These are phyloP conservation scores for Tetracladium setigerum DNA, from an alignment of 495 filamentous ascomycete genomes.

Conservation along the genomic window DNA sequence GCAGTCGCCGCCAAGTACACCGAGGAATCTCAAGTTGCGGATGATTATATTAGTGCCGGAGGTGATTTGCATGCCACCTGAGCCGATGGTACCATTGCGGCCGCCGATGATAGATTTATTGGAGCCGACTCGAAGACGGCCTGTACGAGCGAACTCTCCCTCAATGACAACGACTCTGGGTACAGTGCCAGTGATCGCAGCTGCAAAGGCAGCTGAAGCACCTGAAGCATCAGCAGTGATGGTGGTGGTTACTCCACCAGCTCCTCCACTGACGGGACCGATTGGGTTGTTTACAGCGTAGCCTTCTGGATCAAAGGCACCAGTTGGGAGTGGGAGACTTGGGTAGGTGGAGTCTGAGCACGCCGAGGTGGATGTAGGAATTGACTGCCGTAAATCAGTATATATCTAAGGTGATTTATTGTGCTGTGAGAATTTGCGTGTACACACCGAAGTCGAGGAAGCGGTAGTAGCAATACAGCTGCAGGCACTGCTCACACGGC, in stretches of 20 bases:
- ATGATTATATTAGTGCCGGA: conserved; percentile 40
- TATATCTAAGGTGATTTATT: too few relatives aligned
- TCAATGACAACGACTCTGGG: not conserved
- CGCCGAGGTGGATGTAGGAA: too few relatives aligned
- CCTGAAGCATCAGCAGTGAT: not conserved
- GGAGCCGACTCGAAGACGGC: not conserved
- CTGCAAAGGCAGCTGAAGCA: not conserved
- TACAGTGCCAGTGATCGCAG: not conserved
- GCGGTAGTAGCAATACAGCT: conserved; percentile 10
- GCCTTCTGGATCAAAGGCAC: conserved; percentile 9
- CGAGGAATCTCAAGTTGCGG: conserved; percentile 38
- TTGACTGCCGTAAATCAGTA: too few relatives aligned
- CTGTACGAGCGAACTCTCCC: not conserved
- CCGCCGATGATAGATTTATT: conserved; percentile 2
- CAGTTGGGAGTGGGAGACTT: too few relatives aligned
- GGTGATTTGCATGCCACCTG: conserved; percentile 21
- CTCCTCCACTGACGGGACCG: not conserved
- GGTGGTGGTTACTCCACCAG: not conserved
- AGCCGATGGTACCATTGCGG: not conserved
- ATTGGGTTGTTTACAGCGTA: conserved; percentile 34
- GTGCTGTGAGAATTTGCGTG: too few relatives aligned
- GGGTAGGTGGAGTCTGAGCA: too few relatives aligned
- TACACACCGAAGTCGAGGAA: not conserved
- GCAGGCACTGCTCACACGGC: conserved; percentile 14
- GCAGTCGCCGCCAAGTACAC: conserved; percentile 37